Percentiles rank a stretch among this genome's conserved stretches.
These are phyloP conservation scores for Botrytis squamosa DNA, from an alignment of 2,329 filamentous ascomycete species.

Conservation along the genomic window DNA sequence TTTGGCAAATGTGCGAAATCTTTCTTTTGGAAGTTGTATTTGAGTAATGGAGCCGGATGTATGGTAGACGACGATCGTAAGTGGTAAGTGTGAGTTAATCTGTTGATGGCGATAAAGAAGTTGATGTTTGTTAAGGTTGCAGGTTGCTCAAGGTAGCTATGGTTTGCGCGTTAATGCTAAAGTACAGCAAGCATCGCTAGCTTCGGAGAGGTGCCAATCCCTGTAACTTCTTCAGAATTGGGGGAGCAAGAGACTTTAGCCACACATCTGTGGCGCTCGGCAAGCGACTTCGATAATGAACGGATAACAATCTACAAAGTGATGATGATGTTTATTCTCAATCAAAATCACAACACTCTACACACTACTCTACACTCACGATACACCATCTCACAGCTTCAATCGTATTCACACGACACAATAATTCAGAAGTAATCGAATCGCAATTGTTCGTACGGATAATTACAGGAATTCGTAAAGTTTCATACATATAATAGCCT, in stretches of 20 bases:
- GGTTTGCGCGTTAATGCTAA: constrained; percentile 23
- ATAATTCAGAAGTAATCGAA: neutral
- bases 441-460: constrained; percentile 39
- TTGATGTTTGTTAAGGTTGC: constrained; percentile 12
- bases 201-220: neutral
- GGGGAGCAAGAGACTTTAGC: neutral
- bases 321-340: neutral
- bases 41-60: neutral
- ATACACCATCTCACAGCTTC: neutral
- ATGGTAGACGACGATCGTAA: neutral
- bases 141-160: constrained; percentile 23
- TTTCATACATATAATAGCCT: constrained; percentile 31
- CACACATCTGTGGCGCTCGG: constrained; percentile 7
- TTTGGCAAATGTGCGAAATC: constrained; percentile 11
- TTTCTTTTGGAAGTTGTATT: neutral
- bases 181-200: constrained; percentile 13
- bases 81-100: neutral
- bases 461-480: constrained; percentile 41
- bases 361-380: neutral
- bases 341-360: neutral
- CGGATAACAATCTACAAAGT: neutral
- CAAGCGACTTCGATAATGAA: constrained; percentile 3
- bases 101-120: constrained; percentile 10
- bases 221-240: constrained; percentile 4
- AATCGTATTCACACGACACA: neutral